Conservation (phyloP, 495 filamentous ascomycete genomes). For the Penicillium fimorum region DNA sequence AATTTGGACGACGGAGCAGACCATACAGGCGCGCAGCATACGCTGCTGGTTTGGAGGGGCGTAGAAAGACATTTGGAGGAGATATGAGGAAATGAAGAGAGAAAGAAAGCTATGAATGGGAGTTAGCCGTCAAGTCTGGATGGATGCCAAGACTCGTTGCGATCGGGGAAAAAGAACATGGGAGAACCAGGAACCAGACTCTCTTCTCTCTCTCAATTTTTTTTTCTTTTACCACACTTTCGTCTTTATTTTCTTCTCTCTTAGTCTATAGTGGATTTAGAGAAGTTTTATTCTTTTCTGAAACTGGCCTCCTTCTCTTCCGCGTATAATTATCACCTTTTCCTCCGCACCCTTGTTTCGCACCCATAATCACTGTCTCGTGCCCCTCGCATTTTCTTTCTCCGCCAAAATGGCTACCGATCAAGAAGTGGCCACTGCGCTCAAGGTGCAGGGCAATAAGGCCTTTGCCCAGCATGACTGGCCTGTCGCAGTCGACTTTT, state of each 20-base stretch:
- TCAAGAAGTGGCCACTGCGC: constrained; percentile 66
- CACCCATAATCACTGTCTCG: constrained; percentile 32
- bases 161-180: constrained; percentile 30
- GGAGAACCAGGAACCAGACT: constrained; percentile 22
- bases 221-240: constrained; percentile 4
- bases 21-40: constrained; percentile 94
- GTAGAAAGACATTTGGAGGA: constrained; percentile 46
- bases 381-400: constrained; percentile 30
- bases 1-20: constrained; percentile 88
- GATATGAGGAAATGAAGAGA: constrained; percentile 4
- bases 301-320: constrained; percentile 5
- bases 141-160: constrained; percentile 29
- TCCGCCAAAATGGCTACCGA: constrained; percentile 48
- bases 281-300: constrained; percentile 17
- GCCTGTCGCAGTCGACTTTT: constrained; percentile 78
- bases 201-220: neutral
- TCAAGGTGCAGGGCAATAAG: constrained; percentile 94
- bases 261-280: constrained; percentile 14
- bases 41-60: constrained; percentile 68
- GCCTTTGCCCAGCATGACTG: constrained; percentile 88
- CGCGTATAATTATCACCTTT: constrained; percentile 3
- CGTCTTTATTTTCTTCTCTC: constrained; percentile 6
- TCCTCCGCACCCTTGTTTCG: constrained; percentile 7
- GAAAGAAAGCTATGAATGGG: constrained; percentile 7
- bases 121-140: constrained; percentile 20